phyloP scores from a whole-genome alignment of 1,139 yeast species.

The Pneumocystis murina region DNA sequence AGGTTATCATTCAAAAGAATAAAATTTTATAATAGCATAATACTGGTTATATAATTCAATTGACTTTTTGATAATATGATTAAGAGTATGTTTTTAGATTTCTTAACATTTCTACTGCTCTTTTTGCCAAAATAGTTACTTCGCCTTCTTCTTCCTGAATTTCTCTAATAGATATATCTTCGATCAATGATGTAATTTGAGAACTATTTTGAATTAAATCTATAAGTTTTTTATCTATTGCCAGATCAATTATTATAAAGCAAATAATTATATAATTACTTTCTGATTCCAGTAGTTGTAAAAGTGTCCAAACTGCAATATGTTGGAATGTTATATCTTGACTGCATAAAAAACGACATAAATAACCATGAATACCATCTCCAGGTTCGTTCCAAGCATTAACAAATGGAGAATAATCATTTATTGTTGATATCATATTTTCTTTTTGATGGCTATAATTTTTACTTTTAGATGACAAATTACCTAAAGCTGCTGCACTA shows the following conservation, averaged over 20 bases:
- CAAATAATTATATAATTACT: conserved; percentile 24
- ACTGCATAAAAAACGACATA: conserved; percentile 63
- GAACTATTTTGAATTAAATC: not conserved
- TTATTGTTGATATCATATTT: conserved; percentile 27
- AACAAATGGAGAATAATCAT: conserved; percentile 65
- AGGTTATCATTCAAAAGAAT: not conserved
- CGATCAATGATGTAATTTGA: conserved; percentile 12
- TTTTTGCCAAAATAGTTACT: conserved; percentile 5
- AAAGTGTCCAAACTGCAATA: conserved; percentile 92
- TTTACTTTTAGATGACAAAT: conserved; percentile 57
- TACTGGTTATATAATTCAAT: not conserved
- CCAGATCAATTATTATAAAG: conserved; percentile 8
- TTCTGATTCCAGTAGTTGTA: conserved; percentile 81
- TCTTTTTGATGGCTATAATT: not conserved
- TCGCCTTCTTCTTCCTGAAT: conserved; percentile 13
- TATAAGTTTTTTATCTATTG: not conserved
- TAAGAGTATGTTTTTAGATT: not conserved
- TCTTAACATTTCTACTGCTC: conserved; percentile 4
- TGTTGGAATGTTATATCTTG: conserved; percentile 95
- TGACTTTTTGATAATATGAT: not conserved
- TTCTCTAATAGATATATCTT: conserved; percentile 20
- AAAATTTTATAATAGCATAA: not conserved
- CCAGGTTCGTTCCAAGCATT: conserved; percentile 66
- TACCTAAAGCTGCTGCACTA: conserved; percentile 96
- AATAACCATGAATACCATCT: conserved; percentile 76